Conservation (phyloP, 371 early-diverging fungal genomes). For the Entomophthora muscae region DNA sequence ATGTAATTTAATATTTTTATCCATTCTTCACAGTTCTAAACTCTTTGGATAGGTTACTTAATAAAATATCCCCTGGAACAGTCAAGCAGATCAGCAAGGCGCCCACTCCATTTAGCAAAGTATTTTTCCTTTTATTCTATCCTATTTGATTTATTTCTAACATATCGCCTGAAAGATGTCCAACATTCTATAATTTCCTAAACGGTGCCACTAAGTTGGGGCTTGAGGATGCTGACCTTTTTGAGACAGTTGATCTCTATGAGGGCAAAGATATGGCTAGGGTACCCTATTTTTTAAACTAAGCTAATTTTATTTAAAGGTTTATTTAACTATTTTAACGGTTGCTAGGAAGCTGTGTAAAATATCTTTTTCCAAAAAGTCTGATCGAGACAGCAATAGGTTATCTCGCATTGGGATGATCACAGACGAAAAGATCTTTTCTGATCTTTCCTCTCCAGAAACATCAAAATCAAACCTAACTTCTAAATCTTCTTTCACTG, state of each 20-base stretch:
- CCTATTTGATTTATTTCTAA: slow-evolving; percentile 2
- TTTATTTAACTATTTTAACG: slow-evolving; percentile 2
- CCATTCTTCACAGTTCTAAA: neutral
- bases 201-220: slow-evolving; percentile 43
- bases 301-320: neutral
- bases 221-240: slow-evolving; percentile 53
- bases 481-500: neutral
- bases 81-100: slow-evolving; percentile 46
- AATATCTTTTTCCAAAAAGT: neutral
- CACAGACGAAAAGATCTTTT: neutral
- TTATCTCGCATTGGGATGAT: neutral
- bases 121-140: slow-evolving; percentile 16
- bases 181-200: slow-evolving; percentile 47
- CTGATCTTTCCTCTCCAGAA: neutral
- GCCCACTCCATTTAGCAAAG: slow-evolving; percentile 54
- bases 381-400: slow-evolving; percentile 1
- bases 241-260: slow-evolving; percentile 81
- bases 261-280: slow-evolving; percentile 72
- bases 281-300: slow-evolving; percentile 20
- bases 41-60: slow-evolving; percentile 41
- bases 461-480: neutral
- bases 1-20: slow-evolving; percentile 21
- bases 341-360: slow-evolving; percentile 2
- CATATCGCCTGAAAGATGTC: slow-evolving; percentile 39
- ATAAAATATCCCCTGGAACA: slow-evolving; percentile 49